These are phyloP conservation scores for Clathrus columnatus DNA, from an alignment of 768 basidiomycete species.

Conservation along the genomic window DNA sequence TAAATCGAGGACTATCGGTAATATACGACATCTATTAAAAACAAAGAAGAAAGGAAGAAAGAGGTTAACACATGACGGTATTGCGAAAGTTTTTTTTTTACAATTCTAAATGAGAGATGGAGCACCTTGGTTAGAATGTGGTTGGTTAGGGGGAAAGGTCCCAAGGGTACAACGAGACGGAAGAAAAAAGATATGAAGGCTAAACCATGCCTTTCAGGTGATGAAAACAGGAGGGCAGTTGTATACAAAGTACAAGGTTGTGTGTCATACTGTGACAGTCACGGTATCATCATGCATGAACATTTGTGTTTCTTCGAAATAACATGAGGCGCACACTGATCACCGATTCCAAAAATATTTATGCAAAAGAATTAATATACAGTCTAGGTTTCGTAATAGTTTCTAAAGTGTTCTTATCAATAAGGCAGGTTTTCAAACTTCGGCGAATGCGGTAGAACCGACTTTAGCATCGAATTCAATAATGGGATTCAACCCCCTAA, in stretches of 20 bases:
- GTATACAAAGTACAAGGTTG: neutral
- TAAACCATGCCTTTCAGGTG: neutral
- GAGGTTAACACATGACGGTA: neutral
- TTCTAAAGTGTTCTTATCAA: neutral
- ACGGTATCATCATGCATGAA: too few relatives aligned
- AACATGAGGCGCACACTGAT: too few relatives aligned
- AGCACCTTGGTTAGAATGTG: neutral
- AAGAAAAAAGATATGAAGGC: neutral
- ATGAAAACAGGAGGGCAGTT: neutral
- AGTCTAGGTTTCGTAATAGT: neutral
- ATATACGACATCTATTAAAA: neutral
- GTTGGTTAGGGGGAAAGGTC: neutral
- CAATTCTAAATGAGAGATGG: neutral
- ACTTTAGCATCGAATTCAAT: slow-evolving; percentile 46
- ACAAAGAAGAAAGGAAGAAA: neutral
- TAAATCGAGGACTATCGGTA: neutral
- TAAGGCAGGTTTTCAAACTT: slow-evolving; percentile 28
- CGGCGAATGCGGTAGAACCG: slow-evolving; percentile 50
- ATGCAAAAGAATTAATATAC: neutral
- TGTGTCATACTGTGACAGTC: neutral
- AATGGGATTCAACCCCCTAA: slow-evolving; percentile 43
- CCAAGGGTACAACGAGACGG: neutral
- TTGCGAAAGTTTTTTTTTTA: too few relatives aligned
- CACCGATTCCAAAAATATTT: too few relatives aligned
- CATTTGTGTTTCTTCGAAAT: too few relatives aligned